Evolutionary conservation across 2,329 filamentous ascomycete genomes (phyloP), one percentile per base, ranked within the genome.

Genomic region (Curvularia eragrostidis): DNA sequence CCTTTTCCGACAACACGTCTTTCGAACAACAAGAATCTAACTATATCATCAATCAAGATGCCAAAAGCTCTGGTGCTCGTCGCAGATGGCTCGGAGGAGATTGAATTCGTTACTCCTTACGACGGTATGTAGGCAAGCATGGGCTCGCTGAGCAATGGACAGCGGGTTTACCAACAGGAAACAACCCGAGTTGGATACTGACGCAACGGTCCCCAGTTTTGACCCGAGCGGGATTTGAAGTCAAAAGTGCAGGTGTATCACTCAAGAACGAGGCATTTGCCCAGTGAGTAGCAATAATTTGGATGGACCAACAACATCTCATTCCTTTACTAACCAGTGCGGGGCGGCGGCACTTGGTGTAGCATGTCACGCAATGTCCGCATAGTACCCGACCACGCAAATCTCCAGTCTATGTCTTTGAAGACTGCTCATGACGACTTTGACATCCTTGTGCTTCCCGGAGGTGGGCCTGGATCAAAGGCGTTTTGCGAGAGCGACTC

Each of bases 31-130:
- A 5, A 36, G 28, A 18, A 19, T 38, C 38, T 15, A 46, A n/a
- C 18, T 28, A 12, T 18, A 39, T 30, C 10, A 24, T 24, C 24
- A 18, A 3, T 3, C 26, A 64, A 18, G 6, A 75, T 73, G 73
- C 73, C 71, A 4, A 73, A 70, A 63, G 75, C 75, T 18, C 61
- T 78, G 13, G 70, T 79, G 3, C 65, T 78, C 8, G 63, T 78
- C 13, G 75, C 76, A 3, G 75, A 78, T 63, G 77, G 76, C 38
- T 71, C 69, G 0, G 77, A 79, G 61, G 77, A 78, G 61, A 78
- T 78, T 54, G 76, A 78, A 52, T 78, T 77, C 48, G 74, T 78
- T 7, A 78, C 75, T 4, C 69, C 75, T 1, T 77, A 78, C 44
- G 76, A 79, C 67, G 75, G 73, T 77, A 64, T 23, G 65, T 42